Percentiles rank a stretch among this genome's conserved stretches.
phyloP scores from a whole-genome alignment of 2,329 filamentous ascomycete genomes.

The Camillea tinctor region DNA sequence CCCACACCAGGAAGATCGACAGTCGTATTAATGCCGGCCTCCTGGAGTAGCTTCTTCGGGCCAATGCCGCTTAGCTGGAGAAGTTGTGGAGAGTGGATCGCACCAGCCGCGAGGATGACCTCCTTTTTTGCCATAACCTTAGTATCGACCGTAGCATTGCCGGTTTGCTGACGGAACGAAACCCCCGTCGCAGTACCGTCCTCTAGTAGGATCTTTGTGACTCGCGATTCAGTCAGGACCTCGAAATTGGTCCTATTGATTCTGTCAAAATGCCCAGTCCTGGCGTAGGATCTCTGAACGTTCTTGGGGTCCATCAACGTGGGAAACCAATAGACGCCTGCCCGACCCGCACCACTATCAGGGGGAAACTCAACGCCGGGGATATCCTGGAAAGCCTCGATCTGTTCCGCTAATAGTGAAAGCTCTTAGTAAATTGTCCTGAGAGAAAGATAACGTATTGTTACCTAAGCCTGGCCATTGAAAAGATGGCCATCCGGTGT shows the following conservation, averaged over 20 bases:
- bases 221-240: conserved; percentile 31
- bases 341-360: conserved; percentile 39
- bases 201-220: conserved; percentile 30
- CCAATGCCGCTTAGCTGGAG: conserved; percentile 39
- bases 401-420: conserved; percentile 21
- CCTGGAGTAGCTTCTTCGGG: conserved; percentile 41
- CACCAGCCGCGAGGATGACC: conserved; percentile 44
- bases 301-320: conserved; percentile 39
- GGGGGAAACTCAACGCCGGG: conserved; percentile 38
- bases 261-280: conserved; percentile 36
- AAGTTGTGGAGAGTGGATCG: conserved; percentile 38
- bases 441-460: too few relatives aligned
- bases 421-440: too few relatives aligned
- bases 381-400: conserved; percentile 39
- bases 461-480: conserved; percentile 36
- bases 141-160: conserved; percentile 16
- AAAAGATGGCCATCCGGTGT: conserved; percentile 38
- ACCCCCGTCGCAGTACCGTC: conserved; percentile 31
- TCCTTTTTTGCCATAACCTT: conserved; percentile 36
- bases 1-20: conserved; percentile 48
- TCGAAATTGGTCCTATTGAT: conserved; percentile 33
- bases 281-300: conserved; percentile 38
- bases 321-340: conserved; percentile 43
- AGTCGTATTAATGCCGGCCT: conserved; percentile 39
- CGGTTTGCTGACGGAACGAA: conserved; percentile 22